Evolutionary conservation across 2,329 filamentous ascomycete species (phyloP).

Genomic region (Pseudogymnoascus sp.): DNA sequence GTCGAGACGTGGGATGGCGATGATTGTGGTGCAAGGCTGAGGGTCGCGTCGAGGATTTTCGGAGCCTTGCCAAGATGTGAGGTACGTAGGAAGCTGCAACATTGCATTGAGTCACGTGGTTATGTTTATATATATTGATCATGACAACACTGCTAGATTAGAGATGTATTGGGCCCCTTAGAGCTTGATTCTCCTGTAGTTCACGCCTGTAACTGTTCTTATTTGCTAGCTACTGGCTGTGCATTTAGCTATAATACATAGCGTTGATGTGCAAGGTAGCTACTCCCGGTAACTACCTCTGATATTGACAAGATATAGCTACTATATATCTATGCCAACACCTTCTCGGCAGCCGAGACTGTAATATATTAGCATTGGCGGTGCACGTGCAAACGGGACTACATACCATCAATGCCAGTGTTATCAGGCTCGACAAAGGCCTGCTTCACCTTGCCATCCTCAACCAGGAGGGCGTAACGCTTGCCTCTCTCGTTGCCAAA

Average conservation of each 20-base stretch:
- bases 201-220: not conserved
- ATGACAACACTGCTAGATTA: not conserved
- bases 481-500: conserved; percentile 80
- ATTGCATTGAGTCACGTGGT: not conserved
- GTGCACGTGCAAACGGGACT: not conserved
- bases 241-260: not conserved
- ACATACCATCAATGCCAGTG: conserved; percentile 58
- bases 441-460: conserved; percentile 77
- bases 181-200: not conserved
- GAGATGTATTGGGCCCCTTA: not conserved
- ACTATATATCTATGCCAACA: conserved; percentile 30
- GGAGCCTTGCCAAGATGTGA: conserved; percentile 6
- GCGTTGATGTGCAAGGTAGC: not conserved
- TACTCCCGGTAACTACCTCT: not conserved
- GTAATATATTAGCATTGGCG: conserved; percentile 13
- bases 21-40: conserved; percentile 6
- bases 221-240: not conserved
- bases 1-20: not conserved
- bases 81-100: not conserved
- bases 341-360: conserved; percentile 43
- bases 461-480: conserved; percentile 75
- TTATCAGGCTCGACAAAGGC: conserved; percentile 82
- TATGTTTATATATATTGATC: not conserved
- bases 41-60: conserved; percentile 5
- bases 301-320: not conserved